phyloP scores from a whole-genome alignment of 2,329 filamentous ascomycete genomes.

The Rachicladosporium sp. region DNA sequence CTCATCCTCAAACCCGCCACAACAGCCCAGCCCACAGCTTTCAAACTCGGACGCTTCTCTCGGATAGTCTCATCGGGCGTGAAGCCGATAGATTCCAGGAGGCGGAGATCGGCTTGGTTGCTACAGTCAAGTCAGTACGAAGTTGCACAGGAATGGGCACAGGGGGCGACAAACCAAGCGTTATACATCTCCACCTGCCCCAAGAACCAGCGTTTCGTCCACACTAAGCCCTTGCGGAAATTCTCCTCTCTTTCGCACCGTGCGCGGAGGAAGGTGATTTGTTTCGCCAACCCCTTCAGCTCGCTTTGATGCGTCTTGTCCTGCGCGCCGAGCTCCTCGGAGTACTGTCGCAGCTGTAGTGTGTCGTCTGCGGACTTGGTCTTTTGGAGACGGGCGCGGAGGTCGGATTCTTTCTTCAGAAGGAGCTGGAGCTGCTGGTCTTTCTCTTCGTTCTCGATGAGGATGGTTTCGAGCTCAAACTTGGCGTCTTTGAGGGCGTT shows the following conservation, averaged over 20 bases:
- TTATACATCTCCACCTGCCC: constrained; percentile 72
- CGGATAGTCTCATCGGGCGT: constrained; percentile 37
- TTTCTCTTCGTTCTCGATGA: constrained; percentile 32
- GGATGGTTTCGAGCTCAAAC: constrained; percentile 20
- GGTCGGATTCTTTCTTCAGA: constrained; percentile 30
- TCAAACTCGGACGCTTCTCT: constrained; percentile 34
- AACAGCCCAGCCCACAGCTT: constrained; percentile 36
- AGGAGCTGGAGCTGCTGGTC: constrained; percentile 23
- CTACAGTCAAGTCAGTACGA: constrained; percentile 35
- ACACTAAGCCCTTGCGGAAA: constrained; percentile 68
- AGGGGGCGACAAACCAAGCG: constrained; percentile 60
- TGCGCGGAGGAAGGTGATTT: constrained; percentile 83
- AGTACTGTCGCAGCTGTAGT: constrained; percentile 23
- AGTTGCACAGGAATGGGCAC: constrained; percentile 1
- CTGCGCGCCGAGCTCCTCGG: constrained; percentile 36
- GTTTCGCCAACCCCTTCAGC: constrained; percentile 69
- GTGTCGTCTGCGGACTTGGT: constrained; percentile 20
- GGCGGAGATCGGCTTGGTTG: constrained; percentile 80
- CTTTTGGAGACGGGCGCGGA: constrained; percentile 20
- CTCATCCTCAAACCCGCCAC: constrained; percentile 41
- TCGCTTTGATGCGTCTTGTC: constrained; percentile 62
- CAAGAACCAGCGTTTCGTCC: constrained; percentile 73
- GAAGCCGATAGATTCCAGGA: constrained; percentile 74
- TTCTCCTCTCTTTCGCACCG: constrained; percentile 67
- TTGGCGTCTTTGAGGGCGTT: constrained; percentile 22